These are phyloP conservation scores for Priceomyces melissophilus DNA, from an alignment of 805 yeast genomes.

Conservation along the genomic window DNA sequence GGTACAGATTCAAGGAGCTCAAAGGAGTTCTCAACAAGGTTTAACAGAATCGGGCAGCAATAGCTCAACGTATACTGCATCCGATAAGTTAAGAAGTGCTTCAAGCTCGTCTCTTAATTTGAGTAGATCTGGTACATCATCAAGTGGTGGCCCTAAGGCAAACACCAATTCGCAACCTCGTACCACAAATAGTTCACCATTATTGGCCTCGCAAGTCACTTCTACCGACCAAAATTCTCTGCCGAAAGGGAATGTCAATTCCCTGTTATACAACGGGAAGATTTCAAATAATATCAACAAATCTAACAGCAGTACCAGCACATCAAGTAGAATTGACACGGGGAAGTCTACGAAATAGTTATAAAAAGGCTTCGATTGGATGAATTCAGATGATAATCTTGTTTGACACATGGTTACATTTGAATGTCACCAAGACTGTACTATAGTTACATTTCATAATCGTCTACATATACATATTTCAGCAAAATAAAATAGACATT, in stretches of 20 bases:
- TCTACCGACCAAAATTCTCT: background rate
- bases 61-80: background rate
- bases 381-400: slow-evolving; percentile 3
- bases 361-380: slow-evolving; percentile 3
- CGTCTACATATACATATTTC: too few species aligned
- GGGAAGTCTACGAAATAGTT: slow-evolving; percentile 2
- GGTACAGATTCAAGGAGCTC: background rate
- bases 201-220: slow-evolving; percentile 8
- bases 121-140: background rate
- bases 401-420: slow-evolving; percentile 3
- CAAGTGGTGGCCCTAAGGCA: slow-evolving; percentile 4
- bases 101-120: slow-evolving; percentile 1
- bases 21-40: background rate
- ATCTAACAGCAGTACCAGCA: slow-evolving; percentile 1
- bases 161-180: slow-evolving; percentile 5
- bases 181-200: slow-evolving; percentile 7
- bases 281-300: background rate
- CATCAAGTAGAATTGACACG: slow-evolving; percentile 2
- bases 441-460: slow-evolving; percentile 2
- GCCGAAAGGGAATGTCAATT: slow-evolving; percentile 1
- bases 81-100: slow-evolving; percentile 1
- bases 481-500: too few species aligned
- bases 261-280: slow-evolving; percentile 6
- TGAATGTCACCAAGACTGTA: background rate
- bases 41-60: background rate